phyloP scores from a whole-genome alignment of 2,329 filamentous ascomycete species.

The Cordyceps cateniannulata region DNA sequence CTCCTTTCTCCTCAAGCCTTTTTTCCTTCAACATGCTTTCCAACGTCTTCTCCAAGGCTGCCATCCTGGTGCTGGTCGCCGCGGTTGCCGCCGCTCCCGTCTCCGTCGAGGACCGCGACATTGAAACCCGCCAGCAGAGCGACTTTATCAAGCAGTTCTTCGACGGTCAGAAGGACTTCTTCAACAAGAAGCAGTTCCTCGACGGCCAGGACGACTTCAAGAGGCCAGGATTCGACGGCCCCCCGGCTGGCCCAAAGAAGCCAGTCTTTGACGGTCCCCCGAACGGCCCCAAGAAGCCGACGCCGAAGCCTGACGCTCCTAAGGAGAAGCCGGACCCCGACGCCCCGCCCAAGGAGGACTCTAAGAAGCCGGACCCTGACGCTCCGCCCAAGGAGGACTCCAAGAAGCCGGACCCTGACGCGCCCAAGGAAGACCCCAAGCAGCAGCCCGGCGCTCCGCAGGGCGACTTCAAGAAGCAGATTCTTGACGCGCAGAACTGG shows the following conservation, averaged over 20 bases:
- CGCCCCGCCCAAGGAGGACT: too few relatives aligned
- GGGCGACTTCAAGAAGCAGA: constrained; percentile 4
- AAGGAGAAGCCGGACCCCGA: too few relatives aligned
- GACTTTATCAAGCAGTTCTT: constrained; percentile 5
- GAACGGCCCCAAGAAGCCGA: too few relatives aligned
- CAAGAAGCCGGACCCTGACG: too few relatives aligned
- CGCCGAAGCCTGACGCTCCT: too few relatives aligned
- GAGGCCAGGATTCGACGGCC: too few relatives aligned
- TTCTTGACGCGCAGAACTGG: constrained; percentile 8
- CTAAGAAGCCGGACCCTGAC: too few relatives aligned
- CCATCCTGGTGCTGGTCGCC: constrained; percentile 5
- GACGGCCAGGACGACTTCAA: constrained; percentile 1
- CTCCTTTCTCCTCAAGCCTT: not conserved
- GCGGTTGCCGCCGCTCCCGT: not conserved
- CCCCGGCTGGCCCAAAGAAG: too few relatives aligned
- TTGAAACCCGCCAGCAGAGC: too few relatives aligned
- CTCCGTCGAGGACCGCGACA: not conserved
- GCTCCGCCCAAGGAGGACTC: too few relatives aligned
- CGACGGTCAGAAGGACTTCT: not conserved
- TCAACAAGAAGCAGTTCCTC: constrained; percentile 1
- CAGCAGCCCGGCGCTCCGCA: not conserved
- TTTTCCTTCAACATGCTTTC: not conserved
- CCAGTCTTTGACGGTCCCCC: too few relatives aligned
- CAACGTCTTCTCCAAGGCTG: constrained; percentile 1
- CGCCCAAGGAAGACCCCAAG: too few relatives aligned